Conservation (phyloP, 106 monocot species). For the Phalaenopsis equestris region DNA sequence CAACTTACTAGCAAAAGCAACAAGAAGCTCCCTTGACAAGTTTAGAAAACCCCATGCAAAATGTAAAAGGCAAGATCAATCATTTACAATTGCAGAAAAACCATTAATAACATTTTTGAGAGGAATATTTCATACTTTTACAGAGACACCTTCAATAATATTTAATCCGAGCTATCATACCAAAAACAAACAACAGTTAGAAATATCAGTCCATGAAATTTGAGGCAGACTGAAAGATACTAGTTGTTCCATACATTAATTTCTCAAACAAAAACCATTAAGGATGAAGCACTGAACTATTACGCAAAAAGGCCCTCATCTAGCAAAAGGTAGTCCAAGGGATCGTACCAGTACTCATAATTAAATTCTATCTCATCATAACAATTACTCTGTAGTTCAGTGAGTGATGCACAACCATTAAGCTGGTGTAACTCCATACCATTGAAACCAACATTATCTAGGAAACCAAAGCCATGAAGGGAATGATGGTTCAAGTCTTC, state of each 20-base stretch:
- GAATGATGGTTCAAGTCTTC: slow-evolving; percentile 44
- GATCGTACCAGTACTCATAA: slow-evolving; percentile 41
- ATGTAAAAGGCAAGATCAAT: not conserved
- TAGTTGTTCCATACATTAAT: not conserved
- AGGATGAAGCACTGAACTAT: slow-evolving; percentile 9
- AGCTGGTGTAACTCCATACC: slow-evolving; percentile 37
- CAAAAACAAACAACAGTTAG: not conserved
- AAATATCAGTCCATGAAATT: not conserved
- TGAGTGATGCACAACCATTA: slow-evolving; percentile 15
- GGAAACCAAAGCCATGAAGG: slow-evolving; percentile 39
- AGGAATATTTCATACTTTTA: not conserved
- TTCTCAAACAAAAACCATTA: not conserved
- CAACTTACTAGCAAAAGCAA: no score
- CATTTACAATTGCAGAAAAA: not conserved
- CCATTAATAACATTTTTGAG: not conserved
- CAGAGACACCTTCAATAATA: not conserved
- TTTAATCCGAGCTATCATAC: no score
- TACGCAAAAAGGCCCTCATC: slow-evolving; percentile 62
- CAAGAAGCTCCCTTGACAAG: no score
- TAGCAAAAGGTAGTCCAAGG: slow-evolving; percentile 31
- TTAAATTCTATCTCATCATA: slow-evolving; percentile 45
- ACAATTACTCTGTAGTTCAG: slow-evolving; percentile 35
- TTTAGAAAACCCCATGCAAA: no score
- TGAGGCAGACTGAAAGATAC: no score
- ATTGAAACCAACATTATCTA: slow-evolving; percentile 46